Base-by-base conservation (phyloP, 225 moss, liverwort and hornwort genomes). In the Lunularia cruciata region DNA sequence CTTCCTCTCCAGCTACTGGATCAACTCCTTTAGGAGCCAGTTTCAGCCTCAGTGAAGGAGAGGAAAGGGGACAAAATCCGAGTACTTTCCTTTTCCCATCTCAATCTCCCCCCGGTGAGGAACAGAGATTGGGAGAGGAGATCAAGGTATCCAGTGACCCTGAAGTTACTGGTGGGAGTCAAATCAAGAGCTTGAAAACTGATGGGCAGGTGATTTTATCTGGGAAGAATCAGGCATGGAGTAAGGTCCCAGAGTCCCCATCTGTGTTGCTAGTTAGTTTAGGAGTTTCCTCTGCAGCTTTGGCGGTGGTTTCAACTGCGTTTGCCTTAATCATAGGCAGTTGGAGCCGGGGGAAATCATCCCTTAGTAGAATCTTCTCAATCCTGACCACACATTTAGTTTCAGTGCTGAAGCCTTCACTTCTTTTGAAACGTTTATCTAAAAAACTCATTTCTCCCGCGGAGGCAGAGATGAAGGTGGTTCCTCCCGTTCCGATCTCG, bases 381-480 rank as follows among this genome's bases (percentile, higher is more conserved):
- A 58, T 57, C 14, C 3, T 77, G 18, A 60, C 69, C 0, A 23
- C 73, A 1, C 72, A 73, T 63, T 30, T 80, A 57, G 27, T 77
- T 12, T 59, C 70, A 6, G 4, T 18, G 6, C 42, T 72, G 2
- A 47, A 53, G 16, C 66, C 79, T 1, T 56, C 38, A 32, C 27
- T 70, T 26, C 65, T 64, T 35, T 22, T 16, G 12, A 57, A 59
- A 55, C 25, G 8, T 11, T 58, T 57, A 18, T 5, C 18, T 28
- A 33, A 7, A 13, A 36, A 38, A 3, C 22, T 25, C 61, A 12
- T 40, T 16, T 6, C 25, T 0, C 37, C 40, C 33, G 58, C 48
- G 48, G 48, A 31, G 55, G 39, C 10, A 40, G 68, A 72, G n/a
- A 76, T 76, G 76, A 80, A 70, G 47, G 72, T 72, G 18, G 45